phyloP scores from a whole-genome alignment of 805 yeast genomes.

The Metschnikowia hibisci region DNA sequence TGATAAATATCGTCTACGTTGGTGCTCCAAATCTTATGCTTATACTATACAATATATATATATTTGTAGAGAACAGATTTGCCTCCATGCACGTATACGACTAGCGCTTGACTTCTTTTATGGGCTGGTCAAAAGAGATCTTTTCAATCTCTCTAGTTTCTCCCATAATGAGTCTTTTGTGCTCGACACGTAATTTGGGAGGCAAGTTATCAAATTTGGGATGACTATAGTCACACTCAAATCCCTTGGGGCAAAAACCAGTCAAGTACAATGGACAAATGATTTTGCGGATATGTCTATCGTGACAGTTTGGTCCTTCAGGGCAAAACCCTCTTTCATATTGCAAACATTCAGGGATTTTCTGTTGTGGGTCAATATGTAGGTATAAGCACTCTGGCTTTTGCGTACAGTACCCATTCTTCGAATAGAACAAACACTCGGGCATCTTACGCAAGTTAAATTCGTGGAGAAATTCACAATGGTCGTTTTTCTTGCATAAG shows the following conservation, averaged over 20 bases:
- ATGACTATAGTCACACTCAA: slow-evolving; percentile 74
- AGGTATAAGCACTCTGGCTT: slow-evolving; percentile 90
- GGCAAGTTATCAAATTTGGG: slow-evolving; percentile 64
- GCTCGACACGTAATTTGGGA: slow-evolving; percentile 23
- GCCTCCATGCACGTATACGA: no score
- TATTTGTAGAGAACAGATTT: not conserved
- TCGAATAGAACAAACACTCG: slow-evolving; percentile 84
- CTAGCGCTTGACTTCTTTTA: slow-evolving; percentile 15
- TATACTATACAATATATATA: slow-evolving; percentile 3
- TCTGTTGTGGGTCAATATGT: slow-evolving; percentile 85
- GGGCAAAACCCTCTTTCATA: slow-evolving; percentile 89
- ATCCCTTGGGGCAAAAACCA: slow-evolving; percentile 93
- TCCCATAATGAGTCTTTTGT: slow-evolving; percentile 16
- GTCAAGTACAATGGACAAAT: slow-evolving; percentile 77
- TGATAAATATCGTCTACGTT: slow-evolving; percentile 18
- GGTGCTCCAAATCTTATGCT: not conserved
- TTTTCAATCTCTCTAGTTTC: slow-evolving; percentile 20
- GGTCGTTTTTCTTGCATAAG: slow-evolving; percentile 91
- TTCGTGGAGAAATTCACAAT: slow-evolving; percentile 94
- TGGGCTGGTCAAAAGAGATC: slow-evolving; percentile 19
- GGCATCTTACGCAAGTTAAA: slow-evolving; percentile 94
- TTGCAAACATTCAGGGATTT: slow-evolving; percentile 82
- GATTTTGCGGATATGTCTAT: slow-evolving; percentile 72
- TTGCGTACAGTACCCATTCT: slow-evolving; percentile 84
- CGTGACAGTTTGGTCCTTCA: slow-evolving; percentile 81